Evolutionary conservation across 2,329 filamentous ascomycete species (phyloP), one percentile per base, ranked within the genome.

Genomic region (Thielaviopsis populi): DNA sequence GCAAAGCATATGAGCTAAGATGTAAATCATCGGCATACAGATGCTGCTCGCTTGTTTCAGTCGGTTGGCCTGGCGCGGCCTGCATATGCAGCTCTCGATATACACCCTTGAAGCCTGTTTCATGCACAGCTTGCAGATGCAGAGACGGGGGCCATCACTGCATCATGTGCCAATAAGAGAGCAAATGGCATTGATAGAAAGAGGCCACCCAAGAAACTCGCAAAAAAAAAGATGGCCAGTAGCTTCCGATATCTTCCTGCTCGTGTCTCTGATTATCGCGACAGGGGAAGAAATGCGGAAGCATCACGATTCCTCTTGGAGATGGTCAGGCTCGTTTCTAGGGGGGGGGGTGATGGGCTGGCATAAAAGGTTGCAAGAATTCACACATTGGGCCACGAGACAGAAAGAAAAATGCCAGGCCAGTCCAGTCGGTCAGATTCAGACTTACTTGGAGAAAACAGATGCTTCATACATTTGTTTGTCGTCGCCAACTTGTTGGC

Each of bases 11-110:
- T 56, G 3, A 27, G 53, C 8, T n/a, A n/a, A 1, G 6, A 37
- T 56, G 37, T 19, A n/a, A 56, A n/a, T 56, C 15, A 15, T 19
- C 53, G 30, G 53, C 17, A 56, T 17, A 19, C 24, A n/a, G 8
- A 4, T 37, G 15, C 53, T 56, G 11, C 53, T 56, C 53, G 53
- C 27, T 56, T 56, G 53, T 56, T 56, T 56, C 53, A 56, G 53
- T 33, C 30, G 13, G 27, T n/a, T 37, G 24, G 53, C n/a, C 13
- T 56, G 53, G 17, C 37, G 53, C 53, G 37, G 53, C 17, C 53
- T 56, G 24, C 24, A 56, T 56, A 37, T 56, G 53, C 53, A 56
- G 24, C 27, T 11, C 24, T 56, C 30, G 53, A 33, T 37, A 56
- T 46, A 61, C 42, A 61, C 24, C 59, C 40, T 43, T 61, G 8